Evolutionary conservation across 2,329 filamentous ascomycete species (phyloP).

Genomic region (Fusarium piperis): DNA sequence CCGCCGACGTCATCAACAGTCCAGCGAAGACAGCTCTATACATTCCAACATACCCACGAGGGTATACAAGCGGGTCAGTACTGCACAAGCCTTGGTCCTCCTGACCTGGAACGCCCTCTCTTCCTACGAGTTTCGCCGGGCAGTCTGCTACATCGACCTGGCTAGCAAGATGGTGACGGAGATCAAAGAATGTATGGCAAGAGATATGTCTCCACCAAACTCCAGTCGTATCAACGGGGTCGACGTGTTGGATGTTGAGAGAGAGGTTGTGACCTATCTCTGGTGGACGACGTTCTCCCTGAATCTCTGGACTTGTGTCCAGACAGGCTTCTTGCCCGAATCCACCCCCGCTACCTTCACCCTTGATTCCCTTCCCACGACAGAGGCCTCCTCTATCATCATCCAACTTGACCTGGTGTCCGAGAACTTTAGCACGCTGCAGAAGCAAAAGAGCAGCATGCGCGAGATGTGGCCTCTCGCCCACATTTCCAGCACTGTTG

Average conservation of each 20-base stretch:
- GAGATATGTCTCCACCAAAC: conserved; percentile 38
- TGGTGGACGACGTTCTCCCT: conserved; percentile 53
- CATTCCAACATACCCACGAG: conserved; percentile 45
- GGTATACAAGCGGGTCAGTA: conserved; percentile 47
- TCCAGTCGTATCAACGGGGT: conserved; percentile 54
- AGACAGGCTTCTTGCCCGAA: conserved; percentile 45
- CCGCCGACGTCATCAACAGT: conserved; percentile 35
- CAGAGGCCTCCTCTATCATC: conserved; percentile 43
- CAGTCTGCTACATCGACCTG: conserved; percentile 49
- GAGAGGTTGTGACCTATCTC: conserved; percentile 51
- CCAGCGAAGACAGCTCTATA: conserved; percentile 30
- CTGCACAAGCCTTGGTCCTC: conserved; percentile 48
- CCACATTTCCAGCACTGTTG: conserved; percentile 45
- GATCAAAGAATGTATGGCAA: conserved; percentile 46
- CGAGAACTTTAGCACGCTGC: conserved; percentile 50
- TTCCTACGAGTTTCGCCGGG: conserved; percentile 44
- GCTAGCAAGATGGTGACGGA: conserved; percentile 45
- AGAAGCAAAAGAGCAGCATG: conserved; percentile 48
- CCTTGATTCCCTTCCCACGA: conserved; percentile 43
- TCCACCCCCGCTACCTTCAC: conserved; percentile 38
- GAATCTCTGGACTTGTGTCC: conserved; percentile 51
- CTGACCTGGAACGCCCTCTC: conserved; percentile 51
- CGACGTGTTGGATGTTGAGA: conserved; percentile 52
- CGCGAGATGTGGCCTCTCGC: conserved; percentile 50
- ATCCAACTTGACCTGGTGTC: conserved; percentile 49